Evolutionary conservation across 192 early-diverging fungal genomes (phyloP), one percentile per base, ranked within the genome.

Genomic region (Linnemannia zychae): DNA sequence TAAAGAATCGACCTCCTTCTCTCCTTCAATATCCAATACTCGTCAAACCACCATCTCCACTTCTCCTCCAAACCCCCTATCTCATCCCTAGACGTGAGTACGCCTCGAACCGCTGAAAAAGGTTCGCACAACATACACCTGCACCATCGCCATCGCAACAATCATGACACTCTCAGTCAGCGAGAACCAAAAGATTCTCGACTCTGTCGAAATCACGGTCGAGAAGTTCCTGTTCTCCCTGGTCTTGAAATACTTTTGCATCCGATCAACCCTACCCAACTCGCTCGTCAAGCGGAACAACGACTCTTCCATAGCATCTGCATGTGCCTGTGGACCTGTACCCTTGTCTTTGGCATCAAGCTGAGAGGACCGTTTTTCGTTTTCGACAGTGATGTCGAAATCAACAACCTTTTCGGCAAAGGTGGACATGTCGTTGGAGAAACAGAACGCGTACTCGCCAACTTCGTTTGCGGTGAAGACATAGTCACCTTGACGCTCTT

Each of bases 381-480:
- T 90, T 87, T 99, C 97, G n/a, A 98, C 89, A 1, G 94, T 93
- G 75, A 99, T 95, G 73, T 99, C 98, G 87, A 99, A 98, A 88
- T 99, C 97, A 44, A 99, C 88, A 22, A 93, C 86, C 75, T 99
- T 99, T 84, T 99, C 97, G 11, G 95, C 94, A 92, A 97, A 98
- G 17, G 97, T 96, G 36, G 97, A 95, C 92, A 98, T 95, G 49
- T 92, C 92, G 85, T 99, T 99, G 77, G 94, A 95, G 90, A 99
- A 99, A 91, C 99, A 99, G 89, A 98, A 98, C 28, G 95, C 91
- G 86, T 98, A 96, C 84, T 99, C 99, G 77, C 99, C 99, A 24
- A 91, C 89, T 53, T 93, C 87, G 28, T 92, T 93, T 12, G 97
- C 96, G 0, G 95, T 94, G 80, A 99, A 96, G 57, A 98, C 95